These are phyloP conservation scores for Typha latifolia DNA, from an alignment of 176 grass and related monocot genomes.

Conservation along the genomic window DNA sequence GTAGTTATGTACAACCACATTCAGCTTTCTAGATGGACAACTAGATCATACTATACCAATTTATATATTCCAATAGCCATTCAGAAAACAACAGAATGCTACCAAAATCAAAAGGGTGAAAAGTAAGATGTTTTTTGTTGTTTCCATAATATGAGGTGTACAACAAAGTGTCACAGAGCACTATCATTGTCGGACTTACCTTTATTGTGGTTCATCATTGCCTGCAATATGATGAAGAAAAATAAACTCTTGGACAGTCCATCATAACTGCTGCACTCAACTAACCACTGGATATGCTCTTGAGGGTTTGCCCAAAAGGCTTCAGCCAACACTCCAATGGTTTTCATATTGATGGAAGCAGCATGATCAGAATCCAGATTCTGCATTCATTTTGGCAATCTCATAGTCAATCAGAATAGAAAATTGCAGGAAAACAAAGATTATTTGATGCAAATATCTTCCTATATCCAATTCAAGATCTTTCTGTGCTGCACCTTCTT, in stretches of 20 bases:
- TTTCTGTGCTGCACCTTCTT: too few species aligned
- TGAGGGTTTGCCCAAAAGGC: slow-evolving; percentile 45
- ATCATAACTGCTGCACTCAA: slow-evolving; percentile 40
- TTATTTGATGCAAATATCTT: too few species aligned
- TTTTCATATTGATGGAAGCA: slow-evolving; percentile 64
- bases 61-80: neutral
- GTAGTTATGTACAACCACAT: too few species aligned
- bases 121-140: neutral
- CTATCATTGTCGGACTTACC: slow-evolving; percentile 21
- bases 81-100: neutral
- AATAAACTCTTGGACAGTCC: slow-evolving; percentile 51
- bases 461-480: too few species aligned
- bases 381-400: slow-evolving; percentile 30
- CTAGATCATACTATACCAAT: too few species aligned
- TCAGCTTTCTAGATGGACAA: too few species aligned
- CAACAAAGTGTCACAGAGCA: neutral
- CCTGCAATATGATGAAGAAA: slow-evolving; percentile 62
- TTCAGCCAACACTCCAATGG: slow-evolving; percentile 59
- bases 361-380: slow-evolving; percentile 41
- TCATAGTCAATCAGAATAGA: slow-evolving; percentile 4
- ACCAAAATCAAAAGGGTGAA: neutral
- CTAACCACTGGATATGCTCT: slow-evolving; percentile 60
- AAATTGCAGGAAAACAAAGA: neutral
- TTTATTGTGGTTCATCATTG: slow-evolving; percentile 43
- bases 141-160: neutral